Conservation (phyloP, 1,139 yeast genomes). For the Taphrina populina region DNA sequence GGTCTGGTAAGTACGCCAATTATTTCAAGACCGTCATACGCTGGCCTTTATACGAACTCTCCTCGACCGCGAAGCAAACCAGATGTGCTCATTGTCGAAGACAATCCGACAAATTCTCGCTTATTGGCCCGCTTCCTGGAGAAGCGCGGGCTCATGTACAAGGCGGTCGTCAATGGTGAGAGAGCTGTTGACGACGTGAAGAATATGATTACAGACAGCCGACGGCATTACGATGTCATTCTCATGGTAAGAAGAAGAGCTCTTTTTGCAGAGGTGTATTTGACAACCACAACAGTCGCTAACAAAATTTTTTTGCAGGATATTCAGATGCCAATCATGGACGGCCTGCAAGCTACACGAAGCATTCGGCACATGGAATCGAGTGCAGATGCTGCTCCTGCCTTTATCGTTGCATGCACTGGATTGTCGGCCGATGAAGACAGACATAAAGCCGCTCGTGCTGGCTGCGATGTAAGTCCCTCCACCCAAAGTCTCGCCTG, state of each 20-base stretch:
- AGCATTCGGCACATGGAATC: slow-evolving; percentile 5
- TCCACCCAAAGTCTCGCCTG: neutral
- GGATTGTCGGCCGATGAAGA: slow-evolving; percentile 7
- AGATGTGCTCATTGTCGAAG: slow-evolving; percentile 9
- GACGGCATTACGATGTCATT: slow-evolving; percentile 5
- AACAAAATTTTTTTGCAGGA: no score
- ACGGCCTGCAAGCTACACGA: slow-evolving; percentile 8
- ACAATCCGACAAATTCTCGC: slow-evolving; percentile 15
- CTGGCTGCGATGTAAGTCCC: slow-evolving; percentile 9
- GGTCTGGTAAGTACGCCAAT: no score
- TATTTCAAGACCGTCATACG: no score
- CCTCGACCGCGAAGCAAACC: slow-evolving; percentile 1
- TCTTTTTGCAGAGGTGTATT: neutral
- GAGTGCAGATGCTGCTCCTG: neutral
- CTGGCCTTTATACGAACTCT: no score
- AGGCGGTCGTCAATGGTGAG: slow-evolving; percentile 13
- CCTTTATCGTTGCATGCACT: slow-evolving; percentile 12
- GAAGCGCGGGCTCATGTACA: slow-evolving; percentile 4
- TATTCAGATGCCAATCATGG: slow-evolving; percentile 14
- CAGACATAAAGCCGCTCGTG: slow-evolving; percentile 1
- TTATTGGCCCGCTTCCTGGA: slow-evolving; percentile 6
- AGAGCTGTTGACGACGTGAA: slow-evolving; percentile 8
- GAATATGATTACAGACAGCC: neutral
- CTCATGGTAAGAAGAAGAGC: slow-evolving; percentile 2
- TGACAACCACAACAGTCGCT: no score